phyloP scores from a whole-genome alignment of 768 basidiomycete species.

The Mycena belliarum region DNA sequence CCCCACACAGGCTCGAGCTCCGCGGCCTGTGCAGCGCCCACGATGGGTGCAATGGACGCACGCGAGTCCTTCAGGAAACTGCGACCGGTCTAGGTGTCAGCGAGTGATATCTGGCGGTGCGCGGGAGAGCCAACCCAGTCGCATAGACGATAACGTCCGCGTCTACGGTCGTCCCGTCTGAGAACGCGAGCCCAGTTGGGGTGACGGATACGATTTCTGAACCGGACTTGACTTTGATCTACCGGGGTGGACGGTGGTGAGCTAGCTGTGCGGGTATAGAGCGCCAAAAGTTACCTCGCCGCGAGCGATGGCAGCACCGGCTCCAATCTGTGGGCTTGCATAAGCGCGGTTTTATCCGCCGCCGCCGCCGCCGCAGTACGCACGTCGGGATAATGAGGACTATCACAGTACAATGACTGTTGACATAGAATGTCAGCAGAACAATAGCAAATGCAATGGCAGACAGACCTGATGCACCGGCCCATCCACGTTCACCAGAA shows the following conservation, averaged over 20 bases:
- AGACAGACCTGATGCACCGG: conserved; percentile 8
- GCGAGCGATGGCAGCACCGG: conserved; percentile 8
- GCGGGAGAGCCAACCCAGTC: conserved; percentile 40
- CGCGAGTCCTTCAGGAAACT: conserved; percentile 30
- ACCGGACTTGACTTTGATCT: conserved; percentile 44
- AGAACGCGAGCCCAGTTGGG: conserved; percentile 39
- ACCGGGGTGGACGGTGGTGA: conserved; percentile 41
- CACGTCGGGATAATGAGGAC: conserved; percentile 55
- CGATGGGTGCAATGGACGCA: neutral
- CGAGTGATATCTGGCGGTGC: no score
- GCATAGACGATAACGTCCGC: conserved; percentile 52
- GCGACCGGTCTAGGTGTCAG: no score
- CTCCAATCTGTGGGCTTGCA: conserved; percentile 8
- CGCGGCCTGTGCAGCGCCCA: conserved; percentile 7
- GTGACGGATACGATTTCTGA: conserved; percentile 41
- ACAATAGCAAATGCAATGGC: no score
- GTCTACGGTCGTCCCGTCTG: conserved; percentile 41
- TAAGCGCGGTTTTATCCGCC: neutral
- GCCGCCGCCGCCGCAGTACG: no score
- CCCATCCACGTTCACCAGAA: conserved; percentile 10
- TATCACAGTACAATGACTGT: conserved; percentile 30
- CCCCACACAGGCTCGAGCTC: conserved; percentile 31
- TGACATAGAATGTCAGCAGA: neutral
- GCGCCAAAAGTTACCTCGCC: conserved; percentile 31
- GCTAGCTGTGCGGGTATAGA: conserved; percentile 3